Base-by-base conservation (phyloP, 192 early-diverging fungal species). In the Pilobolus umbonatus region DNA sequence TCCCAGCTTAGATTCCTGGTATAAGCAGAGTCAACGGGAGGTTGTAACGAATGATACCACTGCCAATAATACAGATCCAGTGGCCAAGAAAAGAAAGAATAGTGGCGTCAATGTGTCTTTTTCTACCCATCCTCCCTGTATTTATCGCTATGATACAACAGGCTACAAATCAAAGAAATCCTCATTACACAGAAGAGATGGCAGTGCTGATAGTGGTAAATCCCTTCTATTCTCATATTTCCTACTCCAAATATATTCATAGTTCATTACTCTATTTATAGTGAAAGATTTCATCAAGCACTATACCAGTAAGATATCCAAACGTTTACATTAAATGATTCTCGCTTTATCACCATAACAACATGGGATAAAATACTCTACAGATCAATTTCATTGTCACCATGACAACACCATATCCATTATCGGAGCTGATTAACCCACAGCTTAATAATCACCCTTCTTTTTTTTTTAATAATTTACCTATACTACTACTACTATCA, bases 1-100 rank as follows among this genome's bases (percentile, higher is more conserved):
- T 26, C 64, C 64, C 2, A 53, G 38, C n/a, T 29, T 65, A 1
- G 56, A 57, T 3, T 57, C 64, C 10, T 65, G 64, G 64, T 65
- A 65, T 39, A 14, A 34, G 14, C 17, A 29, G 5, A 50, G 57
- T 7, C 5, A 22, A 35, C 15, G 4, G 32, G 46, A 43, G 12
- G 36, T 19, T 46, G 32, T 34, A 15, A 24, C 53, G 40, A 38
- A 22, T 29, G 14, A 46, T 45, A 31, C 48, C 35, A n/a, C n/a
- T n/a, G n/a, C n/a, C n/a, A n/a, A n/a, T n/a, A n/a, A n/a, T n/a
- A n/a, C n/a, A n/a, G n/a, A n/a, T n/a, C n/a, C n/a, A n/a, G n/a
- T 15, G 52, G 48, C 40, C 26, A 5, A 12, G 28, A 53, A 9
- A 29, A 62, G 2, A 32, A 40, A 59, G 3, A 24, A 34, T 32